phyloP scores from a whole-genome alignment of 805 yeast genomes.

The baker's yeast (Saccharomyces cerevisiae) region DNA sequence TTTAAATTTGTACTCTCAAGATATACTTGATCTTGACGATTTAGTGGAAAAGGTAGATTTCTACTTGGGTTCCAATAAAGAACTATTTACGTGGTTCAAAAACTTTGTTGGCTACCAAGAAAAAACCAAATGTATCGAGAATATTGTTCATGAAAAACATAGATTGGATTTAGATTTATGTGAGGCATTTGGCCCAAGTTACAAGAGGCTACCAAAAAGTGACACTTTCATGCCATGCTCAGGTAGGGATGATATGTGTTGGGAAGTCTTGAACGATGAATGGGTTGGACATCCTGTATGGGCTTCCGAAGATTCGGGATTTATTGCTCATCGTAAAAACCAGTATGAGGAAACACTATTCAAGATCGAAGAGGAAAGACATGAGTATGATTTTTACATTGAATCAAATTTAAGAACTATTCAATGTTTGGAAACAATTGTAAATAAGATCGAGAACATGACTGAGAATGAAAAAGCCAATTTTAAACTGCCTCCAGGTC shows the following conservation, averaged over 20 bases:
- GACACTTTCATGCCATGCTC: slow-evolving; percentile 96
- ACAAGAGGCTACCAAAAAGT: slow-evolving; percentile 83
- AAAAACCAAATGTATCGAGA: slow-evolving; percentile 78
- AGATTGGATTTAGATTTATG: slow-evolving; percentile 83
- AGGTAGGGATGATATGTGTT: slow-evolving; percentile 97
- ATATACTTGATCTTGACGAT: slow-evolving; percentile 74
- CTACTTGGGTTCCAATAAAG: slow-evolving; percentile 73
- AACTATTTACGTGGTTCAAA: slow-evolving; percentile 85
- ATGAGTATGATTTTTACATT: slow-evolving; percentile 92
- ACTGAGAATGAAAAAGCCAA: slow-evolving; percentile 76
- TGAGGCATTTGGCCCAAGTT: slow-evolving; percentile 92
- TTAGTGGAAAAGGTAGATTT: slow-evolving; percentile 78
- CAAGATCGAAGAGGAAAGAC: slow-evolving; percentile 95
- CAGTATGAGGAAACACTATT: slow-evolving; percentile 94
- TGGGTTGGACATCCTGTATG: slow-evolving; percentile 99
- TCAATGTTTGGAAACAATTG: slow-evolving; percentile 90
- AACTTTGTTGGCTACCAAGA: slow-evolving; percentile 83
- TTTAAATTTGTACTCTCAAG: slow-evolving; percentile 81
- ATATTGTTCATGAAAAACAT: slow-evolving; percentile 80
- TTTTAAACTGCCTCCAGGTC: slow-evolving; percentile 84
- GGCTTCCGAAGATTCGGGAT: slow-evolving; percentile 99
- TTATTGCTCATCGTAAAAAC: slow-evolving; percentile 96
- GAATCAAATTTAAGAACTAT: slow-evolving; percentile 92
- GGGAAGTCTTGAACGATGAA: slow-evolving; percentile 97
- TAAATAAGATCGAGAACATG: slow-evolving; percentile 90